Percentiles rank a stretch among this genome's conserved stretches.
Conservation (phyloP, 2,329 filamentous ascomycete genomes). For the Xylariaceae sp. region DNA sequence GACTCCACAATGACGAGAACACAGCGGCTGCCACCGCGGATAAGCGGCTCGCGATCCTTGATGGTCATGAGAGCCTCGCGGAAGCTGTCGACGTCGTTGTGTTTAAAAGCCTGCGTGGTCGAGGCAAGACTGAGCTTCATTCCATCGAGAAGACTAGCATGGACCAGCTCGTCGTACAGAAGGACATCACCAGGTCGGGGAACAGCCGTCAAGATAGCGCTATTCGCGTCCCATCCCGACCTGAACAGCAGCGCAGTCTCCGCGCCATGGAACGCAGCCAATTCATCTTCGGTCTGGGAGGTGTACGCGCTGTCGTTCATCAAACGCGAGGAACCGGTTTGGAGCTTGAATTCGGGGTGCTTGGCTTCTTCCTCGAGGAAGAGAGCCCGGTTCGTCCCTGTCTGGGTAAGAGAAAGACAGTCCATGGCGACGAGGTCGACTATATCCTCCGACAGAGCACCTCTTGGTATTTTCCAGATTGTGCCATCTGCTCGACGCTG, state of each 20-base stretch:
- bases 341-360: constrained; percentile 35
- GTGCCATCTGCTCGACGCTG: constrained; percentile 1
- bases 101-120: constrained; percentile 36
- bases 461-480: not conserved
- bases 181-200: constrained; percentile 52
- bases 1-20: constrained; percentile 41
- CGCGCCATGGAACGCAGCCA: constrained; percentile 58
- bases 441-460: no score
- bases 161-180: constrained; percentile 62
- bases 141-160: constrained; percentile 63
- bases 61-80: constrained; percentile 34
- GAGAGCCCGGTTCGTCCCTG: no score
- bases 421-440: constrained; percentile 27
- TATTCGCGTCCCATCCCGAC: constrained; percentile 53
- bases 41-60: constrained; percentile 28
- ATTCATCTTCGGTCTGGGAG: constrained; percentile 49
- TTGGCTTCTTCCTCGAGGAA: no score
- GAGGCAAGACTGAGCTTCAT: constrained; percentile 52
- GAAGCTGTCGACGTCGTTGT: constrained; percentile 40
- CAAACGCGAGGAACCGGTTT: constrained; percentile 57
- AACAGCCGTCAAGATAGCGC: constrained; percentile 46
- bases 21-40: constrained; percentile 29
- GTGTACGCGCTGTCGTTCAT: constrained; percentile 63
- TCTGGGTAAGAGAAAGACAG: no score
- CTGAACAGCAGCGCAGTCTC: constrained; percentile 56